A percentile compares a stretch with the other conserved stretches of the same genome.
These are phyloP conservation scores for Xylariaceae sp. DNA, from an alignment of 2,329 filamentous ascomycete species.

Conservation along the genomic window DNA sequence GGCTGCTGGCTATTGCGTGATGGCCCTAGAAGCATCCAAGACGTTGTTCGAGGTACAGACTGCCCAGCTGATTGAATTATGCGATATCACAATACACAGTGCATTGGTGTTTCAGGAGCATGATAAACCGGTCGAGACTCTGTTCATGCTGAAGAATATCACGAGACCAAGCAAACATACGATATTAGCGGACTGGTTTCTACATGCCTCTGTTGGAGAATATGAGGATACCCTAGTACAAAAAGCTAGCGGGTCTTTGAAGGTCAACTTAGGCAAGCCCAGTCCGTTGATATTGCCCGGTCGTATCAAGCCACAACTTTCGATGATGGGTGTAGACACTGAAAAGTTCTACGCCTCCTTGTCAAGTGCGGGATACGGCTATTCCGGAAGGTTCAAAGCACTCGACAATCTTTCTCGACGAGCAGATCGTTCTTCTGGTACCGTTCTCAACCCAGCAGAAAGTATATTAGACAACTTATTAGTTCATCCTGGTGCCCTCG, in stretches of 20 bases:
- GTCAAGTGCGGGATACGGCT: not conserved
- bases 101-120: constrained; percentile 5
- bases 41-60: not conserved
- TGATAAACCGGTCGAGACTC: constrained; percentile 1
- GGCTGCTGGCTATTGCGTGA: constrained; percentile 3
- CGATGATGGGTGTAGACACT: not conserved
- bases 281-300: constrained; percentile 1
- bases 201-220: too few relatives aligned
- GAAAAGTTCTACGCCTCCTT: constrained; percentile 8
- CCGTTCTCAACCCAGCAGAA: not conserved
- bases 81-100: not conserved
- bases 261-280: constrained; percentile 11
- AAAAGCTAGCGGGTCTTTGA: not conserved
- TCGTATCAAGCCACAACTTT: not conserved
- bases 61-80: constrained; percentile 6
- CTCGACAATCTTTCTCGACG: constrained; percentile 2
- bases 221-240: too few relatives aligned
- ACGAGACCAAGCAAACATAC: too few relatives aligned
- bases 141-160: not conserved
- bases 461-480: constrained; percentile 3
- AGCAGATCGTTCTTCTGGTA: not conserved
- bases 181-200: too few relatives aligned
- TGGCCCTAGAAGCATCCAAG: constrained; percentile 7
- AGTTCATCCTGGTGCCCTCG: constrained; percentile 18
- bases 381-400: constrained; percentile 2